A percentile compares a stretch with the other conserved stretches of the same genome.
These are phyloP conservation scores for Carex littledalei DNA, from an alignment of 176 grass and related monocot genomes.

Conservation along the genomic window DNA sequence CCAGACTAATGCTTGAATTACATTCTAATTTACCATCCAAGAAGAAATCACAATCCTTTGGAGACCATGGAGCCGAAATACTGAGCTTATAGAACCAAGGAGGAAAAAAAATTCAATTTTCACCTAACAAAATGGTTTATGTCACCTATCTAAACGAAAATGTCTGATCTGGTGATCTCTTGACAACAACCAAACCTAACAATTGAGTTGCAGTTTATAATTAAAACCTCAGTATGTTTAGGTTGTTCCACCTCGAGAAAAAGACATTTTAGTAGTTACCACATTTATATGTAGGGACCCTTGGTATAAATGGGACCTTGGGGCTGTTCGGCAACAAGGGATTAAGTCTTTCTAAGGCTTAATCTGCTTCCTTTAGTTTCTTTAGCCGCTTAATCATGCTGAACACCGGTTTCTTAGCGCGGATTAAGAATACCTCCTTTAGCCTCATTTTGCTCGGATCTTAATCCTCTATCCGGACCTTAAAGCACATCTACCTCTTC, in stretches of 20 bases:
- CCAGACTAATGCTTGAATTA: not conserved
- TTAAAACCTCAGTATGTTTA: not conserved
- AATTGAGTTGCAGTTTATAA: not conserved
- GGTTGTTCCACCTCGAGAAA: not conserved
- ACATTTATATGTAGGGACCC: not conserved
- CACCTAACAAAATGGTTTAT: not conserved
- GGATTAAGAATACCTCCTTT: too few species aligned
- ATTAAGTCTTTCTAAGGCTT: too few species aligned
- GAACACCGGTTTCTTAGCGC: too few species aligned
- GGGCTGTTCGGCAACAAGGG: too few species aligned
- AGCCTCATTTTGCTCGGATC: too few species aligned
- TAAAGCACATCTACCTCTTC: too few species aligned
- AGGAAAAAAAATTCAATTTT: not conserved
- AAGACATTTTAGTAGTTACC: not conserved
- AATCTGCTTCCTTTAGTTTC: too few species aligned
- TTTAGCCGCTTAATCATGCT: too few species aligned
- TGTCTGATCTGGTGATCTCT: not conserved
- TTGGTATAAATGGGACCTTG: too few species aligned
- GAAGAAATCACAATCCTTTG: not conserved
- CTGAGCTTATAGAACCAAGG: slow-evolving; percentile 1
- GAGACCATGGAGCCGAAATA: not conserved
- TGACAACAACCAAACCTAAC: slow-evolving; percentile 7
- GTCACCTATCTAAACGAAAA: not conserved
- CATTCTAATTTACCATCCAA: not conserved
- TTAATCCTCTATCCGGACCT: too few species aligned